A percentile compares a stretch with the other conserved stretches of the same genome.
Evolutionary conservation across 352 stramenopile species (phyloP).

Genomic region (Pythium rhizo-oryzae): DNA sequence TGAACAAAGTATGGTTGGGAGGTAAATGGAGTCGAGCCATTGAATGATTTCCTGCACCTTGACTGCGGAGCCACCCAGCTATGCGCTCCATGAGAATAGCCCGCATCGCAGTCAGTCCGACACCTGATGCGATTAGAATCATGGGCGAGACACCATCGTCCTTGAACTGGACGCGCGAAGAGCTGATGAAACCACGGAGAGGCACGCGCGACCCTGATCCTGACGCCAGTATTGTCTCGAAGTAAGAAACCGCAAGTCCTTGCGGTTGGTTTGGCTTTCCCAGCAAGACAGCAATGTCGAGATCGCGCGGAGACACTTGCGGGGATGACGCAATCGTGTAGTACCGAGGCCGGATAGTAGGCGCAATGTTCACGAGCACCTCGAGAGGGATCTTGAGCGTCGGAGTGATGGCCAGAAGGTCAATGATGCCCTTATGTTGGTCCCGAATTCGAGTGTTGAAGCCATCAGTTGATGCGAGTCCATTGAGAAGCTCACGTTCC

Average conservation of each 20-base stretch:
- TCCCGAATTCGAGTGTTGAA: conserved; percentile 84
- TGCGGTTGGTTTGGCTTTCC: conserved; percentile 47
- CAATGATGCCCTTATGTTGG: conserved; percentile 65
- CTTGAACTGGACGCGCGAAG: conserved; percentile 82
- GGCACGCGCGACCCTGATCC: conserved; percentile 32
- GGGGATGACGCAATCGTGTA: conserved; percentile 95
- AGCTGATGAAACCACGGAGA: conserved; percentile 87
- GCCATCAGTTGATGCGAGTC: conserved; percentile 67
- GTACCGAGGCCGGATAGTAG: conserved; percentile 86
- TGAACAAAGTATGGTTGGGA: conserved; percentile 37
- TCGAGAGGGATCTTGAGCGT: conserved; percentile 49
- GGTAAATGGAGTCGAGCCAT: background rate
- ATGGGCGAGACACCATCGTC: conserved; percentile 76
- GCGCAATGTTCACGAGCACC: conserved; percentile 86
- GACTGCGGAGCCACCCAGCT: background rate
- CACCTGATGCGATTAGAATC: conserved; percentile 91
- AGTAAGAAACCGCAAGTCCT: conserved; percentile 31
- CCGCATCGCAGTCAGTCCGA: conserved; percentile 89
- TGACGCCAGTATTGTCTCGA: conserved; percentile 22
- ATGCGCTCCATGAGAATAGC: conserved; percentile 42
- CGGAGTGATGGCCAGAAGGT: conserved; percentile 73
- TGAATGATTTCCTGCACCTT: background rate
- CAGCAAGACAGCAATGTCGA: conserved; percentile 92
- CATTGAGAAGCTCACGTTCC: conserved; percentile 48
- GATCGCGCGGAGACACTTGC: conserved; percentile 54